phyloP scores from a whole-genome alignment of 2,329 filamentous ascomycete genomes.

The Neonectria hederae region DNA sequence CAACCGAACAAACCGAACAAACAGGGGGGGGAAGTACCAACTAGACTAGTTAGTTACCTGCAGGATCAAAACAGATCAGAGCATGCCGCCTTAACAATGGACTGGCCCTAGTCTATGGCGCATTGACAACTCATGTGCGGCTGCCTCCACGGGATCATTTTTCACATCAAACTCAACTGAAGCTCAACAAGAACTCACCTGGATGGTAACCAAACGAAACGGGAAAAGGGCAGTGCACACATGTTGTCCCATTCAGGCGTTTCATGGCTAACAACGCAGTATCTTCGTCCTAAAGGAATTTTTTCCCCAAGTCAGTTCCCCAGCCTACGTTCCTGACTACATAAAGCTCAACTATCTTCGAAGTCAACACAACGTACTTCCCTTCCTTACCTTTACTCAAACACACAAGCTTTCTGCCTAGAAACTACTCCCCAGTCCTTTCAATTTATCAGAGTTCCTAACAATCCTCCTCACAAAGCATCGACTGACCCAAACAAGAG shows the following conservation, averaged over 20 bases:
- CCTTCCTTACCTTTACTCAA: not conserved
- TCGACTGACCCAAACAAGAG: not conserved
- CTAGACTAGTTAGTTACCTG: not conserved
- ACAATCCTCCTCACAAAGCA: not conserved
- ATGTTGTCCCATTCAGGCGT: not conserved
- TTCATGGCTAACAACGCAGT: not conserved
- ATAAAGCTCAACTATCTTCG: not conserved
- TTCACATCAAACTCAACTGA: not conserved
- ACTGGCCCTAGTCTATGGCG: too few species aligned
- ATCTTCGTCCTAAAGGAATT: not conserved
- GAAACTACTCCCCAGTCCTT: too few species aligned
- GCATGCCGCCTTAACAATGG: too few species aligned
- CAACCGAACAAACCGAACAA: not conserved
- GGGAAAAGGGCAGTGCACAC: not conserved
- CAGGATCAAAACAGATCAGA: not conserved
- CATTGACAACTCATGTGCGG: not conserved
- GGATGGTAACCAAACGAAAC: not conserved
- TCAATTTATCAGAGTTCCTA: not conserved
- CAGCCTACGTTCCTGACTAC: not conserved
- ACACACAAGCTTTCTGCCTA: not conserved
- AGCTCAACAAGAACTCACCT: not conserved
- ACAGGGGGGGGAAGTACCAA: too few species aligned
- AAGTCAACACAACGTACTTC: not conserved
- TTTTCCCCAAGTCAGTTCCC: not conserved
- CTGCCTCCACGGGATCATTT: not conserved